Percentiles rank a stretch among this genome's conserved stretches.
These are phyloP conservation scores for Naegleria lovaniensis DNA, from an alignment of 208 protist genomes.

Conservation along the genomic window DNA sequence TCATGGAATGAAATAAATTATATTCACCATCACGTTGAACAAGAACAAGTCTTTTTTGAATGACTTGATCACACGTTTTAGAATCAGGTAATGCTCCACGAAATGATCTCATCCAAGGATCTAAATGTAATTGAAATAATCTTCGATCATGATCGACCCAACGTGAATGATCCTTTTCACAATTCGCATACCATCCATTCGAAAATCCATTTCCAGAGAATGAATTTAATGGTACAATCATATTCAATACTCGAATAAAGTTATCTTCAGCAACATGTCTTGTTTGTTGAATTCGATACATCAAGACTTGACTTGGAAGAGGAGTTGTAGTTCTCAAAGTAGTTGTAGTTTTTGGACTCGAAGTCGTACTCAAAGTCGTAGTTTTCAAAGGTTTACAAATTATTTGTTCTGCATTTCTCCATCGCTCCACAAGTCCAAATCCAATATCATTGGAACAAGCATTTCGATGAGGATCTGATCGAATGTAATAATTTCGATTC, in stretches of 20 bases:
- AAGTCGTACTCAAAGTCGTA: no score
- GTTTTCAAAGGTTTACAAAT: neutral
- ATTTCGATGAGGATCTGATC: neutral
- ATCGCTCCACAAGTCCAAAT: neutral
- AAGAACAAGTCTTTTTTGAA: neutral
- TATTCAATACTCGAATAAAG: neutral
- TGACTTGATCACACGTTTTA: neutral
- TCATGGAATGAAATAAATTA: neutral
- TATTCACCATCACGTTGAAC: neutral
- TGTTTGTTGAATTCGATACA: neutral
- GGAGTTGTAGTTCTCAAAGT: no score
- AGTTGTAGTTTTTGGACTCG: no score
- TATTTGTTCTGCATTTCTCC: neutral
- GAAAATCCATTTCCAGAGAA: neutral
- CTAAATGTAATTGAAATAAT: neutral
- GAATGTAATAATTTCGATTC: neutral
- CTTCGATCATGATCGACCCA: neutral
- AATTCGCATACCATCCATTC: neutral
- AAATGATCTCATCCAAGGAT: neutral
- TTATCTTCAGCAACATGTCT: neutral
- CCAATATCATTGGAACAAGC: conserved; percentile 6
- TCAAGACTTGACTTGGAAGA: neutral
- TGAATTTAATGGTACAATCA: neutral
- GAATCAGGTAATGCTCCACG: neutral
- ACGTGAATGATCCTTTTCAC: neutral